phyloP scores from a whole-genome alignment of 2,329 filamentous ascomycete species.

The Epichloe glyceriae region DNA sequence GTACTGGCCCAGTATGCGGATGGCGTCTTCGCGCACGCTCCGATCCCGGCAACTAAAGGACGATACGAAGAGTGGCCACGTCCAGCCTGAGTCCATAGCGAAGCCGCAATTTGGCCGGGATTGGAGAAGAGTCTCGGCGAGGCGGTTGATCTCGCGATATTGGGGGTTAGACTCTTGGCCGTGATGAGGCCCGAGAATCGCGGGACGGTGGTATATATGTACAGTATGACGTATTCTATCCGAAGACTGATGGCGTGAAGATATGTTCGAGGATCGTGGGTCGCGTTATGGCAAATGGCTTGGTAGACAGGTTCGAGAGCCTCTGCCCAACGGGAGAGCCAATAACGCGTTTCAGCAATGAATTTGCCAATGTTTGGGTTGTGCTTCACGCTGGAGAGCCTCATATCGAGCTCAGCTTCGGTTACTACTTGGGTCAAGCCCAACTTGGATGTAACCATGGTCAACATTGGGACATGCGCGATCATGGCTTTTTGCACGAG shows the following conservation, averaged over 20 bases:
- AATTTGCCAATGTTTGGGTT: constrained; percentile 20
- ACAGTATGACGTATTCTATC: constrained; percentile 29
- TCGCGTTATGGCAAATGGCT: constrained; percentile 12
- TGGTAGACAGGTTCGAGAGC: constrained; percentile 26
- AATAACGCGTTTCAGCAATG: constrained; percentile 23
- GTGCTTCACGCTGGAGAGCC: constrained; percentile 18
- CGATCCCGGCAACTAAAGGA: constrained; percentile 28
- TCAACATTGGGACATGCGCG: constrained; percentile 22
- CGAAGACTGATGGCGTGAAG: constrained; percentile 27
- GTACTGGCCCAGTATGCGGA: constrained; percentile 26
- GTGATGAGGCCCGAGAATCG: constrained; percentile 24
- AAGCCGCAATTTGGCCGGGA: constrained; percentile 25
- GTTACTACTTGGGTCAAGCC: constrained; percentile 15
- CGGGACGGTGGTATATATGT: constrained; percentile 25
- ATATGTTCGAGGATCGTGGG: constrained; percentile 14
- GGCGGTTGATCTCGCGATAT: constrained; percentile 27
- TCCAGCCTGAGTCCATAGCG: constrained; percentile 32
- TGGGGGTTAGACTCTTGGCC: constrained; percentile 27
- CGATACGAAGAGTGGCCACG: constrained; percentile 30
- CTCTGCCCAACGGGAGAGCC: constrained; percentile 26
- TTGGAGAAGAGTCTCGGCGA: constrained; percentile 24
- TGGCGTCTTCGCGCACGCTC: constrained; percentile 25
- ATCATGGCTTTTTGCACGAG: constrained; percentile 25
- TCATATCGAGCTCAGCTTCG: constrained; percentile 16
- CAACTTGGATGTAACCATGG: constrained; percentile 18